These are phyloP conservation scores for Metarhizium album DNA, from an alignment of 2,329 filamentous ascomycete species.

Conservation along the genomic window DNA sequence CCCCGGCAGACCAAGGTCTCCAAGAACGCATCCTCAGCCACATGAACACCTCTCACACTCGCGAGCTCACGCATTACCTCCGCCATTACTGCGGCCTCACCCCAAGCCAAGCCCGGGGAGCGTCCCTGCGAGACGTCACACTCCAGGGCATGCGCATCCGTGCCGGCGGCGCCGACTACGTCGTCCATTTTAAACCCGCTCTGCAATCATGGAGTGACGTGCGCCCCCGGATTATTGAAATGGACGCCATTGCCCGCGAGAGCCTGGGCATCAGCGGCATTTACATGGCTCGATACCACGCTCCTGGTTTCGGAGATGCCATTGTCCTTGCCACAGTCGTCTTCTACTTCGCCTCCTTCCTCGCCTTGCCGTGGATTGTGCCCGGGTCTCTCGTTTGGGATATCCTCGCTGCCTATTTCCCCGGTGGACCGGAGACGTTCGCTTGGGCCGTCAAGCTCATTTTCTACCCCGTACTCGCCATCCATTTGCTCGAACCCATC, in stretches of 20 bases:
- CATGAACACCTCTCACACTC: conserved; percentile 77
- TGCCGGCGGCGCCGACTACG: conserved; percentile 33
- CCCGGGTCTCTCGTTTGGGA: conserved; percentile 40
- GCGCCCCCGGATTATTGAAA: conserved; percentile 59
- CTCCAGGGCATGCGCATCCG: conserved; percentile 53
- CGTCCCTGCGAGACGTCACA: conserved; percentile 53
- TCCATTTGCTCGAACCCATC: conserved; percentile 56
- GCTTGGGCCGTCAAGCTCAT: conserved; percentile 48
- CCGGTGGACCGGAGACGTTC: conserved; percentile 47
- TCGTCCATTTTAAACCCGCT: conserved; percentile 57
- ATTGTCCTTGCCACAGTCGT: conserved; percentile 43
- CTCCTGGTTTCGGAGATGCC: conserved; percentile 34
- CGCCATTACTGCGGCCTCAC: conserved; percentile 56
- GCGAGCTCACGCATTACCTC: conserved; percentile 68
- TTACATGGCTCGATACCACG: conserved; percentile 28
- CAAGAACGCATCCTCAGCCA: conserved; percentile 49
- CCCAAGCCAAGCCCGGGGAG: conserved; percentile 32
- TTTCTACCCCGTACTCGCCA: conserved; percentile 44
- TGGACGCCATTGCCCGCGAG: conserved; percentile 47
- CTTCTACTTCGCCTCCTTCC: conserved; percentile 42
- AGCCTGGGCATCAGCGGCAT: conserved; percentile 48
- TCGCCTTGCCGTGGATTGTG: conserved; percentile 36
- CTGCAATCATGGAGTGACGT: conserved; percentile 58
- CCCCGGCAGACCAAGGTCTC: conserved; percentile 14
- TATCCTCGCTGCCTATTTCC: conserved; percentile 39